A percentile compares a stretch with the other conserved stretches of the same genome.
Conservation (phyloP, 164 flowering plant species). For the Tetrastigma voinierianum region DNA sequence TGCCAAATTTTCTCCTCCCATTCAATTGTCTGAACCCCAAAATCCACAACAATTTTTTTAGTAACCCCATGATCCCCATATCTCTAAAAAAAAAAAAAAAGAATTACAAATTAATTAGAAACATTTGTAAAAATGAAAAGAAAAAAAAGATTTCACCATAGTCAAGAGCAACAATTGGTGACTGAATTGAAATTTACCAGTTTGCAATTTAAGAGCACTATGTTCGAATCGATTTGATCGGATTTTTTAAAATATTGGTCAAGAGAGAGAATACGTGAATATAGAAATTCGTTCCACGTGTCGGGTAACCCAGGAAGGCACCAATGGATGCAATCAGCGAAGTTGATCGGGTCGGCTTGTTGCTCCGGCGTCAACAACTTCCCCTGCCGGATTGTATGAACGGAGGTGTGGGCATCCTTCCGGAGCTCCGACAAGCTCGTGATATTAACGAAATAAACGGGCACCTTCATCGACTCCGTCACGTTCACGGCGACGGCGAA, state of each 20-base stretch:
- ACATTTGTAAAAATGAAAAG: background rate
- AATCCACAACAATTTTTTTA: too few relatives aligned
- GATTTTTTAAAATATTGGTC: too few relatives aligned
- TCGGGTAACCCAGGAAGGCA: slow-evolving; percentile 95
- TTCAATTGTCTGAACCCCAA: too few relatives aligned
- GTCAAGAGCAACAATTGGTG: too few relatives aligned
- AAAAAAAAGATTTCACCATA: background rate
- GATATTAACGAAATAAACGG: slow-evolving; percentile 67
- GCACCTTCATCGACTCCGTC: slow-evolving; percentile 55
- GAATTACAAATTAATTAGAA: background rate
- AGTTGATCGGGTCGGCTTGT: slow-evolving; percentile 54
- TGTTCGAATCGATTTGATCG: too few relatives aligned
- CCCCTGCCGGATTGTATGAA: slow-evolving; percentile 67
- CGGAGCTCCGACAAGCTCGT: slow-evolving; percentile 78
- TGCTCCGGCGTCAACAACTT: slow-evolving; percentile 67
- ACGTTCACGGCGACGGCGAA: slow-evolving; percentile 54
- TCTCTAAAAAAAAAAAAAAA: background rate
- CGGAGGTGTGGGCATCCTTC: slow-evolving; percentile 88
- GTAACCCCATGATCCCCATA: too few relatives aligned
- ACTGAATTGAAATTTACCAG: too few relatives aligned
- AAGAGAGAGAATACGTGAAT: slow-evolving; percentile 57
- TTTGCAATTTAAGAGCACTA: too few relatives aligned
- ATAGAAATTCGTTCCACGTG: slow-evolving; percentile 91
- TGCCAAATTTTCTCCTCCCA: too few relatives aligned
- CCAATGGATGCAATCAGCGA: slow-evolving; percentile 94